Evolutionary conservation across 495 filamentous ascomycete genomes (phyloP).

Genomic region (Penicillium waksmanii): DNA sequence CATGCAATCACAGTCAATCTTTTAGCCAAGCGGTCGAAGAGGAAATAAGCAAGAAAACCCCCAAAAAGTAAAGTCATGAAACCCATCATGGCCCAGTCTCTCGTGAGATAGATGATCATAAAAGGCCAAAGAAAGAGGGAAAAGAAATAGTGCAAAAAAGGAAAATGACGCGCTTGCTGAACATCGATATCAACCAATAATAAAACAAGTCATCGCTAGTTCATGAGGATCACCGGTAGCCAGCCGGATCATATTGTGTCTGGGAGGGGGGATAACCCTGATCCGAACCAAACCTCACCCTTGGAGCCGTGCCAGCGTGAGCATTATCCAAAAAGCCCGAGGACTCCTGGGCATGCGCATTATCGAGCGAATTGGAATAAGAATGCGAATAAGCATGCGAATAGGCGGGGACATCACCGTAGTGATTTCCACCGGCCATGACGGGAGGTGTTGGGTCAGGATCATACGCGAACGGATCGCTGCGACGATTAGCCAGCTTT

Average conservation of each 20-base stretch:
- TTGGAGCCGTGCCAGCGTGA: slow-evolving; percentile 16
- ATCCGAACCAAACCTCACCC: slow-evolving; percentile 30
- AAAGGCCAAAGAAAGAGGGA: slow-evolving; percentile 1
- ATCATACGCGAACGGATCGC: slow-evolving; percentile 17
- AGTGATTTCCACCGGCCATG: slow-evolving; percentile 13
- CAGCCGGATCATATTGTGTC: slow-evolving; percentile 42
- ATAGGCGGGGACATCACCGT: not conserved
- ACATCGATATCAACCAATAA: slow-evolving; percentile 6
- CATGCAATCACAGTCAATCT: slow-evolving; percentile 2
- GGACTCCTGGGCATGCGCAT: slow-evolving; percentile 33
- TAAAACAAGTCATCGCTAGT: not conserved
- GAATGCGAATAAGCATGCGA: slow-evolving; percentile 9
- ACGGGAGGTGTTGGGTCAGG: slow-evolving; percentile 7
- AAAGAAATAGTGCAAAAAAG: slow-evolving; percentile 26
- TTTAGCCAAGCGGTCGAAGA: not conserved
- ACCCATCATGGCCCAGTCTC: not conserved
- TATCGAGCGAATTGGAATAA: slow-evolving; percentile 14
- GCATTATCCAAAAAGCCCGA: slow-evolving; percentile 35
- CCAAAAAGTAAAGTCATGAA: not conserved
- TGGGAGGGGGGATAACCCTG: slow-evolving; percentile 29
- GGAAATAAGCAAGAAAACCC: not conserved
- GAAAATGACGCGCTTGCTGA: slow-evolving; percentile 11
- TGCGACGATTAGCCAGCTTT: slow-evolving; percentile 37
- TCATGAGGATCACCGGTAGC: slow-evolving; percentile 32
- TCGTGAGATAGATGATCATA: not conserved